Evolutionary conservation across 2,329 filamentous ascomycete species (phyloP).

Genomic region (Pezicula neosporulosa): DNA sequence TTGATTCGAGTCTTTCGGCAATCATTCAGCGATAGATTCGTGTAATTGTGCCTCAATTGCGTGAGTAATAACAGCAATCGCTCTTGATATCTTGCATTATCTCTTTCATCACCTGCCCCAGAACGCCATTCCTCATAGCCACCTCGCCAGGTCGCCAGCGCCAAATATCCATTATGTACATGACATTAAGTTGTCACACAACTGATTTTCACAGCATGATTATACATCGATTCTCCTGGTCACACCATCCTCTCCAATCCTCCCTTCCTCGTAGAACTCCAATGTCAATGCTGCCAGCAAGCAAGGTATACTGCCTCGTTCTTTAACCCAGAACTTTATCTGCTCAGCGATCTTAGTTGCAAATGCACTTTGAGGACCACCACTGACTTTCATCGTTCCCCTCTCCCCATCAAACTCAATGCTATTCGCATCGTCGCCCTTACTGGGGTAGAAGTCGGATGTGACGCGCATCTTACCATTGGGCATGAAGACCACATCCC

Average conservation of each 20-base stretch:
- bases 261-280: slow-evolving; percentile 78
- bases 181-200: too few species aligned
- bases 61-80: too few species aligned
- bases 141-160: too few species aligned
- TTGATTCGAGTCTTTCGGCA: too few species aligned
- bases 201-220: neutral
- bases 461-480: slow-evolving; percentile 95
- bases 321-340: slow-evolving; percentile 94
- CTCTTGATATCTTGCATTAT: too few species aligned
- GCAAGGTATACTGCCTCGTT: slow-evolving; percentile 88
- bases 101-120: too few species aligned
- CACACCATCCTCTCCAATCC: slow-evolving; percentile 18
- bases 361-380: slow-evolving; percentile 83
- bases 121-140: too few species aligned
- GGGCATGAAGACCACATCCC: slow-evolving; percentile 94
- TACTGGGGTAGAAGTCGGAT: slow-evolving; percentile 73
- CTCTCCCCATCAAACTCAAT: slow-evolving; percentile 89
- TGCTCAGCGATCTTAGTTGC: slow-evolving; percentile 79
- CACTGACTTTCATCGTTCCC: slow-evolving; percentile 96
- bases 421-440: slow-evolving; percentile 60
- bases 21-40: too few species aligned
- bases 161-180: too few species aligned
- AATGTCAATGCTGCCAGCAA: slow-evolving; percentile 88
- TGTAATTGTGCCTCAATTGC: too few species aligned
- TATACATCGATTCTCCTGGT: slow-evolving; percentile 19